Percentiles rank a stretch among this genome's conserved stretches.
phyloP scores from a whole-genome alignment of 2,329 filamentous ascomycete genomes.

The Alternaria brassicicola region DNA sequence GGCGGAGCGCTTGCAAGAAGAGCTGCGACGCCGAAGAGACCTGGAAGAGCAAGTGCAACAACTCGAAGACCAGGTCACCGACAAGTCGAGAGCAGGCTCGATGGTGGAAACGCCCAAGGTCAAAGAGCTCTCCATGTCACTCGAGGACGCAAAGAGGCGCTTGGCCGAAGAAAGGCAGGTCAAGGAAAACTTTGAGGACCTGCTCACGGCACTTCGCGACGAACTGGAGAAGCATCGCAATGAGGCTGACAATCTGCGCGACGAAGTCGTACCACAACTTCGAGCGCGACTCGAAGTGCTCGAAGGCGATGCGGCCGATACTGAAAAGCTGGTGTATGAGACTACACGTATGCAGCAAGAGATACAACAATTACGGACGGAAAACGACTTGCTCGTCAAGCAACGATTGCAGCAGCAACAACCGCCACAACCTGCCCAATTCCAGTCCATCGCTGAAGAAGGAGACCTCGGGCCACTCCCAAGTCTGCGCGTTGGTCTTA shows the following conservation, averaged over 20 bases:
- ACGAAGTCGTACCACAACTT: slow-evolving; percentile 83
- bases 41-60: slow-evolving; percentile 85
- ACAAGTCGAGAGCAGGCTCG: slow-evolving; percentile 33
- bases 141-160: slow-evolving; percentile 83
- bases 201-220: slow-evolving; percentile 80
- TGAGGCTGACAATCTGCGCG: slow-evolving; percentile 88
- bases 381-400: slow-evolving; percentile 65
- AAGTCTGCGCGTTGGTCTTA: slow-evolving; percentile 57
- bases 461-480: slow-evolving; percentile 47
- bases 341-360: slow-evolving; percentile 87
- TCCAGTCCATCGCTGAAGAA: slow-evolving; percentile 68
- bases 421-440: slow-evolving; percentile 55
- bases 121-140: slow-evolving; percentile 76
- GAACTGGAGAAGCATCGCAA: slow-evolving; percentile 83
- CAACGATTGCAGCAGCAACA: slow-evolving; percentile 58
- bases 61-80: slow-evolving; percentile 73
- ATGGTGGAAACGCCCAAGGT: slow-evolving; percentile 59
- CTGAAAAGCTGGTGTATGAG: slow-evolving; percentile 77
- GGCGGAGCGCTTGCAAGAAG: slow-evolving; percentile 84
- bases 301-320: slow-evolving; percentile 74
- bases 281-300: slow-evolving; percentile 77
- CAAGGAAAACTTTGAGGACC: slow-evolving; percentile 92
- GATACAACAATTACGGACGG: slow-evolving; percentile 63
- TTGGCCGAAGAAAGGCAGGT: slow-evolving; percentile 83
- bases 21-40: slow-evolving; percentile 74